A percentile compares a stretch with the other conserved stretches of the same genome.
Evolutionary conservation across 106 monocot species (phyloP).

Genomic region (Allium fistulosum): DNA sequence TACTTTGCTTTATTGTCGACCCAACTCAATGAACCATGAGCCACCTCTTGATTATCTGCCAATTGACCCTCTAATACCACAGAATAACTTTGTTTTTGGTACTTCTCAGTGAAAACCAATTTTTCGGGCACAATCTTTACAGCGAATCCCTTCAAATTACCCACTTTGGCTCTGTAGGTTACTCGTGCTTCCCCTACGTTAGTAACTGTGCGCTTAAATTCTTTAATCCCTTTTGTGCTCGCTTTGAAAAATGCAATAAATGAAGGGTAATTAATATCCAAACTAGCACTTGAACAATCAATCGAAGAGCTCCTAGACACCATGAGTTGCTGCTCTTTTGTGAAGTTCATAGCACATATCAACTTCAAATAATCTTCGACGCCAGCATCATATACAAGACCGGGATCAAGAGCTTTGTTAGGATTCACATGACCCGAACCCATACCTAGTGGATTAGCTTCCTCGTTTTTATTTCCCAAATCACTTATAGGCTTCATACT

Average conservation of each 20-base stretch:
- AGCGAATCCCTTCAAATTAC: conserved; percentile 24
- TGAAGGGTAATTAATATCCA: conserved; percentile 35
- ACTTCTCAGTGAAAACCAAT: conserved; percentile 35
- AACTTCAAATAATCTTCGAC: conserved; percentile 24
- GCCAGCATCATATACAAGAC: conserved; percentile 23
- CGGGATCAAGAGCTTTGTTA: conserved; percentile 27
- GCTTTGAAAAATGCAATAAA: conserved; percentile 27
- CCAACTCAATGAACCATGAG: conserved; percentile 32
- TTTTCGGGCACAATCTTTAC: conserved; percentile 37
- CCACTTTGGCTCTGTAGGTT: conserved; percentile 35
- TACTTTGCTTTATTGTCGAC: conserved; percentile 19
- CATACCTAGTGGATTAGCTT: conserved; percentile 11
- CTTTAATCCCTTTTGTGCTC: neutral
- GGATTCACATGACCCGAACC: conserved; percentile 30
- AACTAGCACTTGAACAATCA: conserved; percentile 4
- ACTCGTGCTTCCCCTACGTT: conserved; percentile 40
- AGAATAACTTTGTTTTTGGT: conserved; percentile 39
- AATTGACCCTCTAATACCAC: conserved; percentile 28
- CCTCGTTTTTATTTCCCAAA: conserved; percentile 5
- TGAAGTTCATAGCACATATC: conserved; percentile 29
- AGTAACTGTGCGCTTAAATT: conserved; percentile 49
- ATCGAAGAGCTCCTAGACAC: conserved; percentile 3
- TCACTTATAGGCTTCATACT: conserved; percentile 22
- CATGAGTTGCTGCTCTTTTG: conserved; percentile 8
- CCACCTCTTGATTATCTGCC: conserved; percentile 11